Base-by-base conservation (phyloP, 768 basidiomycete genomes). In the Mycena filopes region DNA sequence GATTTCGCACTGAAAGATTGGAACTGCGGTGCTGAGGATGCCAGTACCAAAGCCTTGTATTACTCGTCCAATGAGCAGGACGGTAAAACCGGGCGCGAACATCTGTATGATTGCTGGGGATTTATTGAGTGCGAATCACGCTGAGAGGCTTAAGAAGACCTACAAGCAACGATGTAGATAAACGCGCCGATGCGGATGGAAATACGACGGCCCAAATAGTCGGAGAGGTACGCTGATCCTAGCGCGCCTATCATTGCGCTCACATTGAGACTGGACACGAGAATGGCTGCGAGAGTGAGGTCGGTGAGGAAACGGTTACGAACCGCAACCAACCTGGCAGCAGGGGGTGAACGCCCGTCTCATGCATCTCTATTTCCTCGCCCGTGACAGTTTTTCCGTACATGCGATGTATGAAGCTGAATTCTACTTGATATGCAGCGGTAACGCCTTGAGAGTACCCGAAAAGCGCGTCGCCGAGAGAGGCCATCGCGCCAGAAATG, bases 401-500 rank as follows among this genome's bases (percentile, higher is more conserved):
- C 79, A 86, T 83, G 12, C 81, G 76, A 18, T 76, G 71, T 60
- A 86, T 83, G 70, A 86, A 86, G 7, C 80, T 81, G 4, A 83
- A 83, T 67, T 86, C 84, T 48, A 86, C 82, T 54, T 86, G 84
- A 16, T 81, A 79, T 4, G 84, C 78, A 5, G 83, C 85, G 42
- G 85, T 85, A 65, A 82, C 82, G 8, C 86, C 85, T 66, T 86
- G 85, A 48, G 82, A 81, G 62, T 86, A 86, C 4, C 86, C 86
- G 66, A 86, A 86, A 79, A 86, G 84, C 9, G 84, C 84, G 66
- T 86, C 86, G 59, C 86, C 85, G 67, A 86, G 79, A 66, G 83
- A 83, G 23, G 85, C 84, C 49, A 85, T 77, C 0, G 84, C 85
- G 57, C 84, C 82, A 25, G 85, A 85, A 50, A 79, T 81, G 70